Base-by-base conservation (phyloP, 177 flowering plant species). In the Vitis hybrid region DNA sequence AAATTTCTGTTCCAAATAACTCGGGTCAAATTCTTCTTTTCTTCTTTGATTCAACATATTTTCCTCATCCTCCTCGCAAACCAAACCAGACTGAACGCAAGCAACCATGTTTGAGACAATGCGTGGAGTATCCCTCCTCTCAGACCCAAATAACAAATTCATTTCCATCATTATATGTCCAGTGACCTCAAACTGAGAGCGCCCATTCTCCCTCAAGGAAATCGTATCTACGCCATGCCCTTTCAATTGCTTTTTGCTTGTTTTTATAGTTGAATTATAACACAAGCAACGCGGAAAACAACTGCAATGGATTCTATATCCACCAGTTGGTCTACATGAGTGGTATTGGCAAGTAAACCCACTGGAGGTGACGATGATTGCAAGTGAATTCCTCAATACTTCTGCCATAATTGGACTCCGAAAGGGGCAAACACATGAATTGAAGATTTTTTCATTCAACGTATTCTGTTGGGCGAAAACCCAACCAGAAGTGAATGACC, bases 31-130 rank as follows among this genome's bases (percentile, higher is more conserved):
- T 60, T 69, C 74, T 49, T 75, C 76, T 9, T 69, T 69, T 54
- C 62, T 70, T 22, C 56, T 31, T 55, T 34, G 49, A 65, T 29
- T 52, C 50, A 49, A 49, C 10, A 60, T 6, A 1, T 64, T 51
- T 10, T 58, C 76, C 15, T 51, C 75, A 12, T 65, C 73, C 31
- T 61, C 73, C 50, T 77, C 74, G n/a, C 49, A 78, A 53, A 51
- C 74, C 59, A 70, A 49, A 29, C 16, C 79, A 65, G 71, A 61
- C 54, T 77, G 78, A 51, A 62, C 56, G 72, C 63, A 34, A 62
- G 78, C 59, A 57, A 76, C 68, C 58, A 50, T 49, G 15, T 58
- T 53, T 6, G 55, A 50, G 48, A 67, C 70, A 29, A 49, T 16
- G 3, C 70, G 50, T 2, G 48, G 64, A 59, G 66, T 72, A n/a